phyloP scores from a whole-genome alignment of 495 filamentous ascomycete species.

The Penicillium subrubescens region DNA sequence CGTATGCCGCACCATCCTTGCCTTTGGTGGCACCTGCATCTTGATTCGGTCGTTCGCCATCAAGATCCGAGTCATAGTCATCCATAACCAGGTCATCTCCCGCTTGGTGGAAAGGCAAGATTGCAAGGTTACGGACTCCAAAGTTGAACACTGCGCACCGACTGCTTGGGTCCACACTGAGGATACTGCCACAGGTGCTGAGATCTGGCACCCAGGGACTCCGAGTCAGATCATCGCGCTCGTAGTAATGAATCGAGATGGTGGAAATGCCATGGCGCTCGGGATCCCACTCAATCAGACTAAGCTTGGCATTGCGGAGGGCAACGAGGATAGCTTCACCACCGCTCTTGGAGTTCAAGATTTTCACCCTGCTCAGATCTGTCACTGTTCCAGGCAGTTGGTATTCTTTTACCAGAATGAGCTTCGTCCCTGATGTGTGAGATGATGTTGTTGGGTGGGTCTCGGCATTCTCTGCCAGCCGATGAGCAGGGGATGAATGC shows the following conservation, averaged over 20 bases:
- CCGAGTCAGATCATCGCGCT: slow-evolving; percentile 80
- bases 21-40: slow-evolving; percentile 29
- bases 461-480: slow-evolving; percentile 48
- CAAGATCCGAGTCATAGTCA: slow-evolving; percentile 81
- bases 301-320: slow-evolving; percentile 87
- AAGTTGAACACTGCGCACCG: slow-evolving; percentile 94
- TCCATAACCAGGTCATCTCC: slow-evolving; percentile 90
- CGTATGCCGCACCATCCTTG: slow-evolving; percentile 57
- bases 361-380: slow-evolving; percentile 75
- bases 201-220: slow-evolving; percentile 75
- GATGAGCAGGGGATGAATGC: slow-evolving; percentile 34
- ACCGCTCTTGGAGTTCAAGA: slow-evolving; percentile 68
- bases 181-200: slow-evolving; percentile 68
- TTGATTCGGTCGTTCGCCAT: slow-evolving; percentile 48
- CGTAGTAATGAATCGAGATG: slow-evolving; percentile 95
- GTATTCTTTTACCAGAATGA: slow-evolving; percentile 86
- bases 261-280: slow-evolving; percentile 75
- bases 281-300: slow-evolving; percentile 92
- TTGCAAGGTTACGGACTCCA: slow-evolving; percentile 82
- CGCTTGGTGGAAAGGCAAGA: slow-evolving; percentile 84
- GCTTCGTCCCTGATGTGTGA: slow-evolving; percentile 58
- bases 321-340: slow-evolving; percentile 83
- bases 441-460: slow-evolving; percentile 39
- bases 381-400: slow-evolving; percentile 79
- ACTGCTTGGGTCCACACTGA: slow-evolving; percentile 88